phyloP scores from a whole-genome alignment of 345 rosid genomes.

The Psidium guajava region DNA sequence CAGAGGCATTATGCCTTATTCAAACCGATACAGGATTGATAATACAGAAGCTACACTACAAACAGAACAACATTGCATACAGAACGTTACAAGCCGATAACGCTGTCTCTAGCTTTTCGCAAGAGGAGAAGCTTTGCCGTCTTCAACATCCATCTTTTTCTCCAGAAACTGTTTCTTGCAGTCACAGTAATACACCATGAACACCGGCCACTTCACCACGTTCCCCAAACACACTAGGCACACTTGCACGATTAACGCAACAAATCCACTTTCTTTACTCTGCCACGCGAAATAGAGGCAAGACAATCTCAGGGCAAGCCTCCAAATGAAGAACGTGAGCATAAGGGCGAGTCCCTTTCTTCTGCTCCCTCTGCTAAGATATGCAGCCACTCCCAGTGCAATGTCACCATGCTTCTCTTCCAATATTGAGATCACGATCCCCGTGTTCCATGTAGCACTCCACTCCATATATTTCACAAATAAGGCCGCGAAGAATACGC shows the following conservation, averaged over 20 bases:
- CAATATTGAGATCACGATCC: slow-evolving; percentile 16
- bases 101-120: neutral
- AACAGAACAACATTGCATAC: neutral
- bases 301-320: slow-evolving; percentile 3
- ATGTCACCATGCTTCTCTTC: slow-evolving; percentile 26
- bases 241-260: neutral
- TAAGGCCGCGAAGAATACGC: neutral
- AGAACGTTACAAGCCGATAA: neutral
- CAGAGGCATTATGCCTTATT: neutral
- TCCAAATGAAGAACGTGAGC: slow-evolving; percentile 10
- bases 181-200: slow-evolving; percentile 10
- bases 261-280: neutral
- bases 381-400: slow-evolving; percentile 8
- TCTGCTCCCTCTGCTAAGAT: slow-evolving; percentile 14
- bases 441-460: slow-evolving; percentile 27
- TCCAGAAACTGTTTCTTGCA: slow-evolving; percentile 8
- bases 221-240: slow-evolving; percentile 6
- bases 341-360: slow-evolving; percentile 4
- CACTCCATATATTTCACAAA: slow-evolving; percentile 15
- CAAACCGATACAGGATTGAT: neutral
- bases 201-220: slow-evolving; percentile 13
- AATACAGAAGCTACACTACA: neutral
- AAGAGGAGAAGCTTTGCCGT: neutral
- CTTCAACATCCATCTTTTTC: slow-evolving; percentile 15
- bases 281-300: slow-evolving; percentile 4